Conservation (phyloP, 768 basidiomycete species). For the Ramaria sp. region DNA sequence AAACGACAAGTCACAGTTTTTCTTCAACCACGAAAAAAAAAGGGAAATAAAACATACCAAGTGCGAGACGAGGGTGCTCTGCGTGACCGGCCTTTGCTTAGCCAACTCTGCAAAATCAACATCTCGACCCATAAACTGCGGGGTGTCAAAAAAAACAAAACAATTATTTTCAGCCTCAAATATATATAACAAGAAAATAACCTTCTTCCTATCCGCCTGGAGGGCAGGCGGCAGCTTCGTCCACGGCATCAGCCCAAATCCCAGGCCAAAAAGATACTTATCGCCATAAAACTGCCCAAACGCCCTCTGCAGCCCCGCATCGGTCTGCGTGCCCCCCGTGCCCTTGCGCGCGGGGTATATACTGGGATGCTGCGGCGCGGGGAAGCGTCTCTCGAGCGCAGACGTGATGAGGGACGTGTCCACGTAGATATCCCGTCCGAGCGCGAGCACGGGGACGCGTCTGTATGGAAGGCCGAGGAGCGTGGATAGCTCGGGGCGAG, state of each 20-base stretch:
- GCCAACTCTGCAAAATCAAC: constrained; percentile 23
- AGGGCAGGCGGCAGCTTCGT: constrained; percentile 33
- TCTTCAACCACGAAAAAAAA: constrained; percentile 14
- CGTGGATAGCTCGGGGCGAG: constrained; percentile 46
- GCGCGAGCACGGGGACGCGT: constrained; percentile 46
- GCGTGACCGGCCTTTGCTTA: constrained; percentile 20
- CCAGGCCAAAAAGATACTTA: constrained; percentile 30
- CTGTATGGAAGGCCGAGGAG: constrained; percentile 43
- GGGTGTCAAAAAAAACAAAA: not conserved
- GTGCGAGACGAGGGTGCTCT: constrained; percentile 35
- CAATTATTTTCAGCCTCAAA: not conserved
- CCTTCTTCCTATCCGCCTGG: constrained; percentile 33
- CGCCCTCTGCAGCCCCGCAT: constrained; percentile 35
- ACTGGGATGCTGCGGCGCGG: constrained; percentile 24
- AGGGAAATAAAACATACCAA: constrained; percentile 25
- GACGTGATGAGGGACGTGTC: constrained; percentile 45
- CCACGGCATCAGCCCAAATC: constrained; percentile 34
- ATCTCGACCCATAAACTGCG: not conserved
- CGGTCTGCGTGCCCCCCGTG: constrained; percentile 1
- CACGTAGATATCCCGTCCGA: constrained; percentile 51
- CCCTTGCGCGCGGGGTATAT: constrained; percentile 34
- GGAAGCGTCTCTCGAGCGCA: constrained; percentile 45
- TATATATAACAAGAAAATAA: not conserved
- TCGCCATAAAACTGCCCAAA: constrained; percentile 38
- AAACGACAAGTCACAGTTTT: constrained; percentile 14